A percentile compares a stretch with the other conserved stretches of the same genome.
Conservation (phyloP, 768 basidiomycete species). For the Auricularia sp. region DNA sequence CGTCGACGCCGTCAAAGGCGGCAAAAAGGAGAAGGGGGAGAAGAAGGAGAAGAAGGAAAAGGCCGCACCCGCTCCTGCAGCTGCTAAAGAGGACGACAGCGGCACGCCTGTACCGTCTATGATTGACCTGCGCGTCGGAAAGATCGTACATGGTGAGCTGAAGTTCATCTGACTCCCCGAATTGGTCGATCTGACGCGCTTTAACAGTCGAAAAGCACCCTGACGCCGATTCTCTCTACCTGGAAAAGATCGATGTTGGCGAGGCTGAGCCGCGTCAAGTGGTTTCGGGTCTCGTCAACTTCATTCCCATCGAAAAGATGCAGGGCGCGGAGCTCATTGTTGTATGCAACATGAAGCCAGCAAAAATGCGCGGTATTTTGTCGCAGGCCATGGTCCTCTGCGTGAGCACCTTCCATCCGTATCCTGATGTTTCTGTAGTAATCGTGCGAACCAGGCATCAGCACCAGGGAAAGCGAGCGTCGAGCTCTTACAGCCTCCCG, state of each 20-base stretch:
- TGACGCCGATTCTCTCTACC: slow-evolving; percentile 94
- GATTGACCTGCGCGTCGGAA: slow-evolving; percentile 93
- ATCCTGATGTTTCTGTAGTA: too few relatives aligned
- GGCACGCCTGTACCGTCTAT: slow-evolving; percentile 86
- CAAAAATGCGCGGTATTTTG: slow-evolving; percentile 94
- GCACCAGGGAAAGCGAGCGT: slow-evolving; percentile 60
- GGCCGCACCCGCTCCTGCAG: slow-evolving; percentile 24
- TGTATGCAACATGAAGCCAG: slow-evolving; percentile 91
- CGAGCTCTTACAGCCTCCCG: slow-evolving; percentile 84
- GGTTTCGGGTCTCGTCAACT: slow-evolving; percentile 92
- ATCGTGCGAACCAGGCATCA: background rate
- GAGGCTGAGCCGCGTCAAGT: slow-evolving; percentile 94
- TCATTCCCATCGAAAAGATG: slow-evolving; percentile 94
- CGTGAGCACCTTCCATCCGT: slow-evolving; percentile 31
- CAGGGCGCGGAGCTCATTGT: slow-evolving; percentile 70
- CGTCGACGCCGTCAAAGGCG: slow-evolving; percentile 18
- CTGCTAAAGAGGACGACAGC: slow-evolving; percentile 30
- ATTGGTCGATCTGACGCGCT: background rate
- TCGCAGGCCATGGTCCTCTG: slow-evolving; percentile 97
- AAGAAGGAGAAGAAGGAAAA: slow-evolving; percentile 55
- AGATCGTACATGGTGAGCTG: slow-evolving; percentile 73
- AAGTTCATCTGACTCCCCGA: slow-evolving; percentile 4
- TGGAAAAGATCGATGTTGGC: slow-evolving; percentile 97
- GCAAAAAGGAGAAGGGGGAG: slow-evolving; percentile 23
- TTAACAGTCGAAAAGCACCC: slow-evolving; percentile 82